phyloP scores from a whole-genome alignment of 2,329 filamentous ascomycete genomes.

The Curvularia hawaiiensis region DNA sequence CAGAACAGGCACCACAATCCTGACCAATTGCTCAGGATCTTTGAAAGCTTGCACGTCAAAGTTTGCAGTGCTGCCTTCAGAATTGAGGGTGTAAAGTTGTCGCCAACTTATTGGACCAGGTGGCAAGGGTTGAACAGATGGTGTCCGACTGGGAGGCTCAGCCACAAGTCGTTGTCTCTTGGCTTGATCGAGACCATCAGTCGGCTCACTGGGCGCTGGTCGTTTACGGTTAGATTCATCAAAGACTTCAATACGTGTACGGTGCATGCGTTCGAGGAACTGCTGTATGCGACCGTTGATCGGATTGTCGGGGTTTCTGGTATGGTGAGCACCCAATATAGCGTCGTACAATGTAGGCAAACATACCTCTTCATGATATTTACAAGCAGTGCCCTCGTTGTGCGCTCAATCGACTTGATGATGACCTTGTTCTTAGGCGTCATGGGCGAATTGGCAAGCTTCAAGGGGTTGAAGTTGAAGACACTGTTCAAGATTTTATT shows the following conservation, averaged over 20 bases:
- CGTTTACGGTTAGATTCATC: constrained; percentile 83
- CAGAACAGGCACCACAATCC: constrained; percentile 81
- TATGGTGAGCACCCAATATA: constrained; percentile 8
- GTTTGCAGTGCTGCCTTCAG: constrained; percentile 71
- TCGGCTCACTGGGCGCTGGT: constrained; percentile 70
- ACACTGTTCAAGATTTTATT: constrained; percentile 86
- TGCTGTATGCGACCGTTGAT: constrained; percentile 80
- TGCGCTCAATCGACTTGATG: constrained; percentile 94
- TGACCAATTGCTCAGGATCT: constrained; percentile 70
- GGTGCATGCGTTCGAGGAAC: constrained; percentile 81
- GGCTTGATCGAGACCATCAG: constrained; percentile 72
- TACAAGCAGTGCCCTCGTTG: constrained; percentile 79
- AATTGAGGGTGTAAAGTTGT: constrained; percentile 85
- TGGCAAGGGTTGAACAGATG: constrained; percentile 71
- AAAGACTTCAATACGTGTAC: constrained; percentile 76
- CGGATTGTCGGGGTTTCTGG: constrained; percentile 79
- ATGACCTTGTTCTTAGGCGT: constrained; percentile 81
- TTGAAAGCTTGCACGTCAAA: constrained; percentile 87
- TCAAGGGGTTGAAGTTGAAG: constrained; percentile 89
- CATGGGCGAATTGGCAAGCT: constrained; percentile 75
- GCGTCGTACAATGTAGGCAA: not conserved
- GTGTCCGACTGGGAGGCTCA: constrained; percentile 49
- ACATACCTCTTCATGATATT: constrained; percentile 79
- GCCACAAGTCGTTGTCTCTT: constrained; percentile 78
- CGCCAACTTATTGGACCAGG: constrained; percentile 78